Evolutionary conservation across 176 grass and related monocot genomes (phyloP), one percentile per base, ranked within the genome.

Genomic region (Triticum dicoccoides): DNA sequence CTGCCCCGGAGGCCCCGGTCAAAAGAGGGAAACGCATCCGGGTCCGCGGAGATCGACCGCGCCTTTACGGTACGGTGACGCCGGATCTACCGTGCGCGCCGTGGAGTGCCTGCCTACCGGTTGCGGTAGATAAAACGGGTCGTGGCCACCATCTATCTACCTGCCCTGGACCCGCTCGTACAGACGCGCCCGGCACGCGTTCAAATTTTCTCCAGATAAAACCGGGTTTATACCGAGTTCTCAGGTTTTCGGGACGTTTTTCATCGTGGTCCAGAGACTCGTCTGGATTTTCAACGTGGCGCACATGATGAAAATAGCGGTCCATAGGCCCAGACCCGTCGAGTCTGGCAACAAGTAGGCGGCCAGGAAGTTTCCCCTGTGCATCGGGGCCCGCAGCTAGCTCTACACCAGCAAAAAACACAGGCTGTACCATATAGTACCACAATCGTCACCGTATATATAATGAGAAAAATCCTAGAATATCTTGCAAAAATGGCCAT

Each of bases 31-130:
- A 59, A 59, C 54, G 54, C 54, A 59, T 59, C 18, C 23, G 4
- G 41, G 12, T 49, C 29, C 14, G 25, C 27, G 24, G 44, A 32
- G 27, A 30, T 35, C 25, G 0, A 58, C 51, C 51, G 66, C 9
- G 17, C 63, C 63, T 30, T 83, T 69, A 69, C 86, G 49, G 73
- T 45, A 88, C 80, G 61, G 62, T 61, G 80, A 67, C 18, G 14
- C 30, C 0, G 8, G n/a, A 32, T 29, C 49, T 44, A 49, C 35
- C 24, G 45, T 32, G 49, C 15, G 65, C 21, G 79, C 20, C 18
- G 74, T 35, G 9, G 52, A 35, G 25, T 35, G 12, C 54, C 18
- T 9, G 18, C 51, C 51, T 18, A 54, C 51, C 51, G 2, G 51
- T 54, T 2, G 51, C 15, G 51, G 51, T 54, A 54, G 15, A 54